A percentile compares a stretch with the other conserved stretches of the same genome.
Conservation (phyloP, 169 alveolate genomes). For the Cryptosporidium parvum region DNA sequence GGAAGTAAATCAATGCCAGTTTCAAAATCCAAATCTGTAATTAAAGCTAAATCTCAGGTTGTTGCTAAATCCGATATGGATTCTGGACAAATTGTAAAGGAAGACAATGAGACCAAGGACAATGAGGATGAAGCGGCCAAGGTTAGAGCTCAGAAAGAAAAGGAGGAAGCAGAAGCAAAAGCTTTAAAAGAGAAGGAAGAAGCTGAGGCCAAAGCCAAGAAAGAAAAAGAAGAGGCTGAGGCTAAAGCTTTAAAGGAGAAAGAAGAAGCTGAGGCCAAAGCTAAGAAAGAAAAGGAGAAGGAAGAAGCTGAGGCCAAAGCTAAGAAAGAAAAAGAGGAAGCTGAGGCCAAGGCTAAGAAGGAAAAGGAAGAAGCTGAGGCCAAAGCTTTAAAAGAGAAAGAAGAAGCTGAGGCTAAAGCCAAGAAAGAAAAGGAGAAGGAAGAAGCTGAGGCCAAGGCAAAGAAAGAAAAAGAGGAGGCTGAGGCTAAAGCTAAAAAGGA, state of each 20-base stretch:
- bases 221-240: neutral
- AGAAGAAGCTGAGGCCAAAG: neutral
- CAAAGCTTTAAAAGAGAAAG: neutral
- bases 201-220: neutral
- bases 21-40: neutral
- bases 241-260: neutral
- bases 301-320: conserved; percentile 44
- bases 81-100: neutral
- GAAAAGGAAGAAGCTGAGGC: too few relatives aligned
- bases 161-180: neutral
- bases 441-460: conserved; percentile 38
- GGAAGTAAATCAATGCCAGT: neutral
- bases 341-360: neutral
- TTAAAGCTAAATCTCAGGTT: neutral
- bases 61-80: neutral
- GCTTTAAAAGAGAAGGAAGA: neutral
- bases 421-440: neutral
- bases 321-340: conserved; percentile 26
- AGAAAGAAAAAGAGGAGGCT: neutral
- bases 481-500: neutral
- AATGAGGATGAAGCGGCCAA: neutral
- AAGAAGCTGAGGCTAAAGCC: conserved; percentile 27
- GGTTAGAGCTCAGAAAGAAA: conserved; percentile 22
- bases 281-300: conserved; percentile 8
- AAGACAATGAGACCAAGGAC: conserved; percentile 6